Evolutionary conservation across 768 basidiomycete genomes (phyloP).

Genomic region (Lyophyllum shimeji): DNA sequence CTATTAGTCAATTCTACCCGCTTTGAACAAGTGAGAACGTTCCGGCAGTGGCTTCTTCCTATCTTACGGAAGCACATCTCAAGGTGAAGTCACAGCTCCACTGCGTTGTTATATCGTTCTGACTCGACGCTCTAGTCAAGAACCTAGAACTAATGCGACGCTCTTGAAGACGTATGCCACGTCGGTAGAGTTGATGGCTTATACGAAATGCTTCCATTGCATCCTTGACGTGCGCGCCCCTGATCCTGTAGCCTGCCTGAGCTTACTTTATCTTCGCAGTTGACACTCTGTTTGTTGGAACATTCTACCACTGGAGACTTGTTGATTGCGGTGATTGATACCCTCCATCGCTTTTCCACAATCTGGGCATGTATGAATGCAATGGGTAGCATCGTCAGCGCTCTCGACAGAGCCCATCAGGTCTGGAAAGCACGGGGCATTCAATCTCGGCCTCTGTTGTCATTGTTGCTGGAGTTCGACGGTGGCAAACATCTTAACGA

Average conservation of each 20-base stretch:
- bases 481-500: conserved; percentile 54
- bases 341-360: conserved; percentile 65
- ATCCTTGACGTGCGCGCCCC: conserved; percentile 59
- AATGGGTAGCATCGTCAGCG: conserved; percentile 50
- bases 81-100: conserved; percentile 35
- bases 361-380: conserved; percentile 81
- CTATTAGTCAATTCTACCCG: conserved; percentile 55
- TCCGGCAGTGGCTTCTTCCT: conserved; percentile 77
- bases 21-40: conserved; percentile 72
- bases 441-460: conserved; percentile 64
- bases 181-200: conserved; percentile 58
- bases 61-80: conserved; percentile 53
- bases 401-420: conserved; percentile 63
- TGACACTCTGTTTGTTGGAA: conserved; percentile 54
- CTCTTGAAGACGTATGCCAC: conserved; percentile 58
- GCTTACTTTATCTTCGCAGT: conserved; percentile 29
- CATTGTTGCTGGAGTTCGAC: conserved; percentile 65
- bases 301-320: conserved; percentile 51
- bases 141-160: conserved; percentile 25
- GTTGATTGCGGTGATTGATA: conserved; percentile 64
- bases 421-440: conserved; percentile 63
- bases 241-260: background rate
- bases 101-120: background rate
- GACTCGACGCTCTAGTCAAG: conserved; percentile 11
- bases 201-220: conserved; percentile 62